phyloP scores from a whole-genome alignment of 495 filamentous ascomycete genomes.

The Hypomontagnella monticulosa region DNA sequence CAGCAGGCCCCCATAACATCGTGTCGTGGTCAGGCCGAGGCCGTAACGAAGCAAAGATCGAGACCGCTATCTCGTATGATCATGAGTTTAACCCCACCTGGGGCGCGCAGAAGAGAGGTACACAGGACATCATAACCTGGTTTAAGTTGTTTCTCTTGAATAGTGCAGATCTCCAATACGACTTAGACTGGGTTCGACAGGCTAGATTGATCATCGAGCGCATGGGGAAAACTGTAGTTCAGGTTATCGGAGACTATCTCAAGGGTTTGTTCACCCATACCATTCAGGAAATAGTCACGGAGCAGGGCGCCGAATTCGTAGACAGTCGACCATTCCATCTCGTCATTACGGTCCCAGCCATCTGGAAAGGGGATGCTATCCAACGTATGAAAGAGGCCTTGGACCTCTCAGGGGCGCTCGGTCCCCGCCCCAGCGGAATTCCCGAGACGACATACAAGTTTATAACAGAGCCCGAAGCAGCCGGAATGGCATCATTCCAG shows the following conservation, averaged over 20 bases:
- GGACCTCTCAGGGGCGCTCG: not conserved
- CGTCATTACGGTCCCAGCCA: not conserved
- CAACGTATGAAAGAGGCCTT: not conserved
- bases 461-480: slow-evolving; percentile 1
- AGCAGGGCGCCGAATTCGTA: not conserved
- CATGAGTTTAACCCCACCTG: too few relatives aligned
- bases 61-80: too few relatives aligned
- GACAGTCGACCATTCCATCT: not conserved
- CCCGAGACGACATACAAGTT: not conserved
- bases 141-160: too few relatives aligned
- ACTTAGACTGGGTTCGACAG: too few relatives aligned
- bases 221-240: not conserved
- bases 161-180: too few relatives aligned
- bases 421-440: not conserved
- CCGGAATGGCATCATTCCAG: not conserved
- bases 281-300: not conserved
- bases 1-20: too few relatives aligned
- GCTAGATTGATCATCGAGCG: too few relatives aligned
- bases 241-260: not conserved
- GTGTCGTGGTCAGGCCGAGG: too few relatives aligned
- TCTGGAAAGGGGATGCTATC: not conserved
- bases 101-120: too few relatives aligned
- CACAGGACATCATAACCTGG: too few relatives aligned
- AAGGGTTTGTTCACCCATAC: not conserved
- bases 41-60: too few relatives aligned